These are phyloP conservation scores for Setaria viridis DNA, from an alignment of 202 grass and related monocot species.

Conservation along the genomic window DNA sequence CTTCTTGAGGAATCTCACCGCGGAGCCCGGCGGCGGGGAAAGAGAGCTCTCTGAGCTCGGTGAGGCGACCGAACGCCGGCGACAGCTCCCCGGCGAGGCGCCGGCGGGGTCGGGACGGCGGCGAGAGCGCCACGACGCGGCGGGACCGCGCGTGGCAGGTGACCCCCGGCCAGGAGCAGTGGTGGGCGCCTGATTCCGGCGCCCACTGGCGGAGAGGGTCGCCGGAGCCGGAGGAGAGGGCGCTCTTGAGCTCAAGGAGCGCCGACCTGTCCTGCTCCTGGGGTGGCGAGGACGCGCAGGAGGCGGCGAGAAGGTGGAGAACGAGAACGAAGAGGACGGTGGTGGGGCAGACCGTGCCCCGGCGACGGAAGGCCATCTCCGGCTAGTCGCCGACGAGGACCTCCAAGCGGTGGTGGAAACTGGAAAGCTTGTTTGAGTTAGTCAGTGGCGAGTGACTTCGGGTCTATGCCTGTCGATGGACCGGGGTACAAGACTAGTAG, in stretches of 20 bases:
- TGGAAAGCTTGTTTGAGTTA: not conserved
- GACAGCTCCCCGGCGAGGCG: conserved; percentile 53
- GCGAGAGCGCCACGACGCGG: conserved; percentile 64
- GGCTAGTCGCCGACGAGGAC: conserved; percentile 42
- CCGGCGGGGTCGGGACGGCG: conserved; percentile 1
- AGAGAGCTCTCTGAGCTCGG: conserved; percentile 63
- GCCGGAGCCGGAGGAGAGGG: conserved; percentile 45
- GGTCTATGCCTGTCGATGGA: not conserved
- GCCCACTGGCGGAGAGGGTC: conserved; percentile 58
- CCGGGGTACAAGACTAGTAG: not conserved
- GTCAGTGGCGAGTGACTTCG: conserved; percentile 27
- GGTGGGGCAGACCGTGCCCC: conserved; percentile 27
- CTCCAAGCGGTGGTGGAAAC: conserved; percentile 9
- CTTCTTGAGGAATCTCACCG: conserved; percentile 62
- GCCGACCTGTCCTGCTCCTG: conserved; percentile 45
- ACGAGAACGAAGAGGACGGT: not conserved
- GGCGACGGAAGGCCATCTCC: conserved; percentile 40
- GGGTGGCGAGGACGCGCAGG: not conserved
- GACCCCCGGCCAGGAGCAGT: conserved; percentile 74
- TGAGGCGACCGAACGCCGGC: conserved; percentile 55
- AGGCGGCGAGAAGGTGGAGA: conserved; percentile 32
- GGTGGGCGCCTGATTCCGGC: conserved; percentile 14
- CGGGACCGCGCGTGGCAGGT: conserved; percentile 58
- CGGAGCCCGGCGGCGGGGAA: conserved; percentile 53
- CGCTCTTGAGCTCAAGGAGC: conserved; percentile 67